Base-by-base conservation (phyloP, 495 filamentous ascomycete genomes). In the Aspergillus leporis region DNA sequence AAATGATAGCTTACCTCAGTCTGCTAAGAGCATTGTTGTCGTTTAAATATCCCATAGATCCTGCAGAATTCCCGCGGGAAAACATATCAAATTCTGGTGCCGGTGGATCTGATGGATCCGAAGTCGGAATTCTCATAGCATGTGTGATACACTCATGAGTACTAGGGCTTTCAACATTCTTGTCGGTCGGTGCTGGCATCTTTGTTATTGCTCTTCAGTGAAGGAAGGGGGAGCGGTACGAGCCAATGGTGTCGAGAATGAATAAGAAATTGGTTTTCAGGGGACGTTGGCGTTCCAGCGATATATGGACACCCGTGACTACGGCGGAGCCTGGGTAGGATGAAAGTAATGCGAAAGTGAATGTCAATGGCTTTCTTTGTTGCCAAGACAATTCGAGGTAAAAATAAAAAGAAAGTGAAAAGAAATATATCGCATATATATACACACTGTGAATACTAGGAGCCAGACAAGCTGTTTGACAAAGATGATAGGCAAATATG, bases 1-100 rank as follows among this genome's bases (percentile, higher is more conserved):
- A 4, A 36, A 18, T 30, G 18, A 22, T 23, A 14, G 38, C 30
- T 57, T 58, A 64, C 64, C 64, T 63, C 22, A 53, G 18, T 38
- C 62, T 60, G 18, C 40, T 54, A 25, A 59, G 5, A 21, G 43
- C 16, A 55, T 58, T 25, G 34, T 36, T 43, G 38, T 54, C 53
- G 25, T 19, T 53, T 10, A 34, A 13, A 46, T 46, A 51, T 13
- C 49, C 38, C 18, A 49, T 60, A n/a, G 31, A 52, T 18, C 50
- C 47, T 28, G 19, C 34, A n/a, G 50, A 53, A 30, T 41, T 34
- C 13, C 40, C 50, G n/a, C 45, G 40, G 23, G 40, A 38, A 45
- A 45, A 60, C 4, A 36, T 50, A 13, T 47, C 53, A 40, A 55
- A 53, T 41, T 59, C 54, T 3, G 54, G 49, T 6, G n/a, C n/a